These are phyloP conservation scores for Physaria fendleri DNA, from an alignment of 345 rosid genomes.

Conservation along the genomic window DNA sequence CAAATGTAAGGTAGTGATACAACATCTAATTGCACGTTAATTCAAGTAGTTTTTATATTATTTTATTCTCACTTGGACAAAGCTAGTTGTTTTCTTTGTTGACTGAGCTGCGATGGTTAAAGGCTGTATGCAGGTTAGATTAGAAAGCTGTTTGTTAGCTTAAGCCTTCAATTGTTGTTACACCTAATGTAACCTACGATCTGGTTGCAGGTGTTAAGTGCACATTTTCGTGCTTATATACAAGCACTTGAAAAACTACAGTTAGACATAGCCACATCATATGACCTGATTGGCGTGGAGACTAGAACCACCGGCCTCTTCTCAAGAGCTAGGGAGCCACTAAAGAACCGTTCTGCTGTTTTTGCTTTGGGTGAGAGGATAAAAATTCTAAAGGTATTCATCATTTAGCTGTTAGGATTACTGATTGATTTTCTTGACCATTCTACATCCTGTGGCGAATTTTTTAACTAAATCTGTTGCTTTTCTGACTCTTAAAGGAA, in stretches of 20 bases:
- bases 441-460: constrained; percentile 49
- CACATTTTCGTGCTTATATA: constrained; percentile 95
- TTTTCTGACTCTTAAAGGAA: neutral
- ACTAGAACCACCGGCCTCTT: constrained; percentile 80
- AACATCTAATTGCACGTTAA: neutral
- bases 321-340: constrained; percentile 78
- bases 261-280: constrained; percentile 87
- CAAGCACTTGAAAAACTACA: constrained; percentile 94
- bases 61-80: constrained; percentile 1
- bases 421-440: constrained; percentile 35
- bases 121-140: constrained; percentile 28
- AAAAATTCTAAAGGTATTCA: constrained; percentile 74
- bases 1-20: neutral
- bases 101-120: constrained; percentile 17
- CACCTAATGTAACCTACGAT: constrained; percentile 3
- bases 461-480: neutral
- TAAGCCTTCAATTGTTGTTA: constrained; percentile 4
- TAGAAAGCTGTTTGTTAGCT: constrained; percentile 71
- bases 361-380: constrained; percentile 93
- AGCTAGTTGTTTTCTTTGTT: constrained; percentile 11
- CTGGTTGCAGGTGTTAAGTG: constrained; percentile 81
- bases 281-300: constrained; percentile 95
- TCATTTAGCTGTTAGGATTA: neutral
- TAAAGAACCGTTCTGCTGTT: constrained; percentile 88
- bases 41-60: constrained; percentile 3